Conservation (phyloP, 495 filamentous ascomycete species). For the Podospora sp. region DNA sequence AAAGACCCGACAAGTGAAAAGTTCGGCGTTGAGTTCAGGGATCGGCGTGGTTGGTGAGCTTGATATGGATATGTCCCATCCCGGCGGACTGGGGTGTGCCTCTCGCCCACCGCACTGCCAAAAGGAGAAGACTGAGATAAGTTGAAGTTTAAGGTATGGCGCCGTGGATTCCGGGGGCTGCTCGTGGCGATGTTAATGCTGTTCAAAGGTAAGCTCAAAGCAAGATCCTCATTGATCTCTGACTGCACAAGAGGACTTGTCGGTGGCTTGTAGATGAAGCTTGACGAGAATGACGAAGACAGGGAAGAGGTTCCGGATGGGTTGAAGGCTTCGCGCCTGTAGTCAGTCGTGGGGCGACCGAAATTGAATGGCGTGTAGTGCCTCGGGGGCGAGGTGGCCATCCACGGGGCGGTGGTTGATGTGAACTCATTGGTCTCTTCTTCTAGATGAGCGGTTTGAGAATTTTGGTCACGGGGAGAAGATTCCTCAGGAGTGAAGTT, state of each 20-base stretch:
- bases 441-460: neutral
- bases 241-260: slow-evolving; percentile 92
- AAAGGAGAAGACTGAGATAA: slow-evolving; percentile 37
- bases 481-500: slow-evolving; percentile 73
- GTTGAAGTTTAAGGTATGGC: slow-evolving; percentile 46
- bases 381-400: slow-evolving; percentile 52
- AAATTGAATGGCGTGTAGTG: slow-evolving; percentile 45
- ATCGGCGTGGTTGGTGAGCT: slow-evolving; percentile 72
- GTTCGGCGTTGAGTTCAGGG: slow-evolving; percentile 64
- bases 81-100: slow-evolving; percentile 44
- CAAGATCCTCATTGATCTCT: slow-evolving; percentile 82
- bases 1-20: slow-evolving; percentile 56
- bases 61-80: slow-evolving; percentile 65
- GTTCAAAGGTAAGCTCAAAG: slow-evolving; percentile 57
- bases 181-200: slow-evolving; percentile 43
- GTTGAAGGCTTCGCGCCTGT: slow-evolving; percentile 36
- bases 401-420: slow-evolving; percentile 32
- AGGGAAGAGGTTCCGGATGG: slow-evolving; percentile 61
- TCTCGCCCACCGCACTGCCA: slow-evolving; percentile 34
- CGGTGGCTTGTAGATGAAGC: slow-evolving; percentile 81
- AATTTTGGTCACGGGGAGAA: slow-evolving; percentile 10
- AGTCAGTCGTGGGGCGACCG: slow-evolving; percentile 29
- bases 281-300: slow-evolving; percentile 75
- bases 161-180: slow-evolving; percentile 35
- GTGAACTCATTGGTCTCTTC: slow-evolving; percentile 14